Percentiles rank a stretch among this genome's conserved stretches.
phyloP scores from a whole-genome alignment of 1,284 basidiomycete genomes.

The Cutaneotrichosporon spelunceum region DNA sequence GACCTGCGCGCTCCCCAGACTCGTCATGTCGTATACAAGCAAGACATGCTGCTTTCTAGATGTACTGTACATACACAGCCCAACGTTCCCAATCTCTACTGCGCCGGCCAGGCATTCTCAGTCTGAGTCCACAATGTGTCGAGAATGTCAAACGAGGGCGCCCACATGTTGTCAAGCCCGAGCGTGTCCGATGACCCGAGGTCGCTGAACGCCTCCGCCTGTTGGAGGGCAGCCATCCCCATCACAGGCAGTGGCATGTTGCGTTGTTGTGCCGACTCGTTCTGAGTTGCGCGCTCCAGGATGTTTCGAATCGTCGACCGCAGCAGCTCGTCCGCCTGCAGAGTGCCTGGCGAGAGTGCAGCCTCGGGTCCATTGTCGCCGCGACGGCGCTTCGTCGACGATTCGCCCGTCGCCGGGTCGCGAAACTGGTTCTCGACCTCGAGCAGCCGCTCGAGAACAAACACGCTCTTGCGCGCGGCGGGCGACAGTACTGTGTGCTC shows the following conservation, averaged over 20 bases:
- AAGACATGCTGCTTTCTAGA: too few species aligned
- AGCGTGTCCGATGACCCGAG: background rate
- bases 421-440: constrained; percentile 15
- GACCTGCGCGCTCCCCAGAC: too few species aligned
- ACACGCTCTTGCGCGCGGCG: constrained; percentile 23
- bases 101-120: constrained; percentile 5
- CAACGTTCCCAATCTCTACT: background rate
- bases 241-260: background rate
- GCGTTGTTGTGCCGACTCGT: background rate
- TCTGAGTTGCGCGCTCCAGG: constrained; percentile 7
- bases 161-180: constrained; percentile 6
- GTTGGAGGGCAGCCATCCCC: background rate
- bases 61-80: background rate
- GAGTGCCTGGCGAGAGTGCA: too few species aligned
- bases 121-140: constrained; percentile 19
- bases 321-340: constrained; percentile 8
- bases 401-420: background rate
- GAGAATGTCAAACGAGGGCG: constrained; percentile 13
- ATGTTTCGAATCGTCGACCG: constrained; percentile 15
- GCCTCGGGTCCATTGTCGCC: background rate
- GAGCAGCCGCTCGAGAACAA: constrained; percentile 22
- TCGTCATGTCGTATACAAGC: too few species aligned
- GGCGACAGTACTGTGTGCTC: constrained; percentile 10
- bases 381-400: constrained; percentile 8
- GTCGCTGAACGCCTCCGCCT: background rate